These are phyloP conservation scores for Pichia sp. DNA, from an alignment of 1,139 yeast species.

Conservation along the genomic window DNA sequence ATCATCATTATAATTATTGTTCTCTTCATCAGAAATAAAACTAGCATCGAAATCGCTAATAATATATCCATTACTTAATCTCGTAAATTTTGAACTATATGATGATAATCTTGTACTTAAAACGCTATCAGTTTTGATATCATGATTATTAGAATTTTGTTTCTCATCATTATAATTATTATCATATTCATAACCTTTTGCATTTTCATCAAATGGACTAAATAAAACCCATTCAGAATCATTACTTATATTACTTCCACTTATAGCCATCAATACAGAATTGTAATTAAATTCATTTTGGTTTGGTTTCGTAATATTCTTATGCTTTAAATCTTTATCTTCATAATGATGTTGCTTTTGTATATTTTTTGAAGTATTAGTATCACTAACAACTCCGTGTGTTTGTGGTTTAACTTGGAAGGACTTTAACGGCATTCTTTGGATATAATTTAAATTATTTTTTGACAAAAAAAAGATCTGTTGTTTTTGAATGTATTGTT, in stretches of 20 bases:
- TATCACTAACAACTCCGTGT: too few relatives aligned
- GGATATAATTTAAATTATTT: too few relatives aligned
- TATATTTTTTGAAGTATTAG: too few relatives aligned
- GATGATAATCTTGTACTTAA: slow-evolving; percentile 12
- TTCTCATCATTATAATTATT: background rate
- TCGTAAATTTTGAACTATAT: background rate
- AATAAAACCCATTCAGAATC: slow-evolving; percentile 12
- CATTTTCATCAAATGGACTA: slow-evolving; percentile 1
- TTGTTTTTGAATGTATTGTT: too few relatives aligned
- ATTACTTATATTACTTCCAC: slow-evolving; percentile 1
- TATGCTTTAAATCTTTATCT: background rate
- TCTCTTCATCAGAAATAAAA: background rate
- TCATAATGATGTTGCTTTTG: background rate
- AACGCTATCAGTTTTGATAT: background rate
- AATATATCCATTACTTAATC: slow-evolving; percentile 1
- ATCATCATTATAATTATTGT: background rate
- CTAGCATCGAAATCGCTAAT: slow-evolving; percentile 8
- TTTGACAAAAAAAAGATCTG: too few relatives aligned
- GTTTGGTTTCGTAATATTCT: background rate
- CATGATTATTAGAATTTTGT: background rate
- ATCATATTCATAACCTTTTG: background rate
- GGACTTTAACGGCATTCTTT: background rate
- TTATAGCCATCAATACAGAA: background rate
- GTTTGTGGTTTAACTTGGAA: background rate
- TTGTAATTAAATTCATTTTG: background rate